Percentiles rank a stretch among this genome's conserved stretches.
Conservation (phyloP, 208 protist genomes). For the Acanthamoeba healyi region DNA sequence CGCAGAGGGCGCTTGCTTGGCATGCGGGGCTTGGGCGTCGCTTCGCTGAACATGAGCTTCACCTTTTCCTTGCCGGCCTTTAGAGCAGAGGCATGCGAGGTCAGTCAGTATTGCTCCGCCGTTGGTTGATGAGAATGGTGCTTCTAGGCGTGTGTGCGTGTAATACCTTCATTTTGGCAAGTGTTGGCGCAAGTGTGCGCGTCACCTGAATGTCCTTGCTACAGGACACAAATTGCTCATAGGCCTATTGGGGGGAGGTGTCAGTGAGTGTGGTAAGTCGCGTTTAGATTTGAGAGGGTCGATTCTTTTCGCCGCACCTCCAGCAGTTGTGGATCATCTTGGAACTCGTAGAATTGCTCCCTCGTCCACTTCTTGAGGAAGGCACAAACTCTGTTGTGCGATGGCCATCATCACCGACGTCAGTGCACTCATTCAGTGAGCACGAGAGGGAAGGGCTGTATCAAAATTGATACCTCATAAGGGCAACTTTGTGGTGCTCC, state of each 20-base stretch:
- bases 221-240: constrained; percentile 54
- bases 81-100: neutral
- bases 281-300: too few species aligned
- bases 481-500: constrained; percentile 45
- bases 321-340: constrained; percentile 58
- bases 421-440: neutral
- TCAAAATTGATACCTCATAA: constrained; percentile 45
- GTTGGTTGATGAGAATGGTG: too few species aligned
- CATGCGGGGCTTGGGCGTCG: constrained; percentile 49
- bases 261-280: neutral
- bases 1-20: constrained; percentile 39
- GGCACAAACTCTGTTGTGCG: constrained; percentile 65
- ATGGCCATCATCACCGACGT: neutral
- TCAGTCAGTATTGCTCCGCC: neutral
- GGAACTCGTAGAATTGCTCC: constrained; percentile 72
- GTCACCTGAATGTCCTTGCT: constrained; percentile 50
- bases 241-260: neutral
- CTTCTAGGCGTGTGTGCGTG: too few species aligned
- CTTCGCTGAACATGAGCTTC: constrained; percentile 72
- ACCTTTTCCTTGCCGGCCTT: constrained; percentile 48
- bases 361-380: constrained; percentile 75
- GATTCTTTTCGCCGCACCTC: neutral
- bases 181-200: neutral
- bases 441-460: neutral
- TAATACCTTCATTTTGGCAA: constrained; percentile 70